A percentile compares a stretch with the other conserved stretches of the same genome.
Conservation (phyloP, 2,329 filamentous ascomycete species). For the Fusarium avenaceum region DNA sequence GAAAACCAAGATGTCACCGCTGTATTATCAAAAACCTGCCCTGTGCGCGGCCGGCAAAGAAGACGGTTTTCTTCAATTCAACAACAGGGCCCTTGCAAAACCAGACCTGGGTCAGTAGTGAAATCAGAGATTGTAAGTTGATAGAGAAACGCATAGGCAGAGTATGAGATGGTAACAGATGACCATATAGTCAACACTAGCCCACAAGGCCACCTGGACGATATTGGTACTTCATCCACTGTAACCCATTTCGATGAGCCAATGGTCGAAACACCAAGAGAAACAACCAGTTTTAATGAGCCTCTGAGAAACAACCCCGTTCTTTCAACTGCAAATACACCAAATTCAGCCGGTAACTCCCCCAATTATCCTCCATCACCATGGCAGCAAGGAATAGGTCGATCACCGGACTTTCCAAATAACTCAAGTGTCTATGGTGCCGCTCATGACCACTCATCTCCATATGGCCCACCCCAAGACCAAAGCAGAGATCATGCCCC, state of each 20-base stretch:
- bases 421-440: constrained; percentile 24
- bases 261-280: not conserved
- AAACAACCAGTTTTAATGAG: constrained; percentile 5
- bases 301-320: constrained; percentile 1
- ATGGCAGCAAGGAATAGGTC: constrained; percentile 29
- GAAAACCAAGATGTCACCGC: constrained; percentile 54
- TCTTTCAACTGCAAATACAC: constrained; percentile 2
- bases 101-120: constrained; percentile 56
- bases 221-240: not conserved
- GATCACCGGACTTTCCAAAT: constrained; percentile 29
- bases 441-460: constrained; percentile 31
- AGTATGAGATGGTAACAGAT: not conserved
- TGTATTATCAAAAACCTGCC: constrained; percentile 53
- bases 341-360: constrained; percentile 11
- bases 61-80: constrained; percentile 56
- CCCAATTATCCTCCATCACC: constrained; percentile 23
- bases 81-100: constrained; percentile 52
- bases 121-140: constrained; percentile 53
- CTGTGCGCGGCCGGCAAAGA: constrained; percentile 53
- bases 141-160: too few species aligned
- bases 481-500: not conserved
- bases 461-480: constrained; percentile 20
- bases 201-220: constrained; percentile 9
- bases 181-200: constrained; percentile 9
- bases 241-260: constrained; percentile 8